Evolutionary conservation across 306 rosid species (phyloP).

Genomic region (Abrus precatorius): DNA sequence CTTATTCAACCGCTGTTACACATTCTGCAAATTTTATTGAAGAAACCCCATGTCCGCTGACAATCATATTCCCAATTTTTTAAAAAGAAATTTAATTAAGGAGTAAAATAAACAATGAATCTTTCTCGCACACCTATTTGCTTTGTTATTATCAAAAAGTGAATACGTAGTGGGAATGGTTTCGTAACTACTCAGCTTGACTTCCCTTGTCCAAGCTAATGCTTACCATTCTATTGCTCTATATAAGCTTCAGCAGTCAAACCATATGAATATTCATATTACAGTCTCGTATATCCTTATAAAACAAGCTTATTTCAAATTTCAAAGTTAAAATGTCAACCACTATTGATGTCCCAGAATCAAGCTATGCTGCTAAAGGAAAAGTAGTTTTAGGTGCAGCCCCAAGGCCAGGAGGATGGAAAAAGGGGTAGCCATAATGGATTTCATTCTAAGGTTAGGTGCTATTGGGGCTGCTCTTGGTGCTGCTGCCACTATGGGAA

Average conservation of each 20-base stretch:
- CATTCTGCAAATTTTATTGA: slow-evolving; percentile 3
- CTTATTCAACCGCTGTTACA: neutral
- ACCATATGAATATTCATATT: slow-evolving; percentile 42
- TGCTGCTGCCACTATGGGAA: slow-evolving; percentile 85
- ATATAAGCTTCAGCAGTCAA: slow-evolving; percentile 50
- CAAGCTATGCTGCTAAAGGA: slow-evolving; percentile 56
- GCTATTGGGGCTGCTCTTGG: slow-evolving; percentile 67
- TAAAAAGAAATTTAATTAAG: neutral
- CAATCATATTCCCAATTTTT: neutral
- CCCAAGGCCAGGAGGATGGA: slow-evolving; percentile 57
- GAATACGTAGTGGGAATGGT: slow-evolving; percentile 41
- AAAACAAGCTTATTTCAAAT: slow-evolving; percentile 18
- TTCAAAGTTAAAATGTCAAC: slow-evolving; percentile 61
- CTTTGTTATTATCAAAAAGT: slow-evolving; percentile 33
- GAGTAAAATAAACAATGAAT: neutral
- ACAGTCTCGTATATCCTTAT: slow-evolving; percentile 12
- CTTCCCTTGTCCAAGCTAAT: slow-evolving; percentile 15
- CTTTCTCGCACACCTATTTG: slow-evolving; percentile 1
- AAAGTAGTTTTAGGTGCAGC: slow-evolving; percentile 50
- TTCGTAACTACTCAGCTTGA: slow-evolving; percentile 52
- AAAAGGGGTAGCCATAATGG: slow-evolving; percentile 73
- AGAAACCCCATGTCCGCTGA: neutral
- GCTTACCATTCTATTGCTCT: slow-evolving; percentile 32
- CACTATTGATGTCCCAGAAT: slow-evolving; percentile 64
- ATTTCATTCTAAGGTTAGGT: slow-evolving; percentile 78